Evolutionary conservation across 208 protist species (phyloP), one percentile per base, ranked within the genome.

Genomic region (Trypanosoma cruzi): DNA sequence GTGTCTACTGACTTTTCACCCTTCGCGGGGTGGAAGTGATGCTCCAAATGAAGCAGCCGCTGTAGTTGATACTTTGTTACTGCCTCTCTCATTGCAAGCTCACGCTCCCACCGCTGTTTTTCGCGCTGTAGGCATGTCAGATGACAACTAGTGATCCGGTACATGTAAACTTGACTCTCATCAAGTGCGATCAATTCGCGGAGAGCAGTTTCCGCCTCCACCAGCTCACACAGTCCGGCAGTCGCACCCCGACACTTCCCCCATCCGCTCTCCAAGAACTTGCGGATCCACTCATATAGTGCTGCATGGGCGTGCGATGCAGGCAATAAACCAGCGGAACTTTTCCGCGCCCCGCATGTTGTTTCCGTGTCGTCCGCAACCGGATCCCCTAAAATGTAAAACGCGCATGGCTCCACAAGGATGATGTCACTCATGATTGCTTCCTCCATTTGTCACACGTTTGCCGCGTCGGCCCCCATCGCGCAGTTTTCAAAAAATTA

Each of bases 201-300:
- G 28, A 60, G 40, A 24, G 24, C 26, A 11, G 53, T 37, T 40
- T 69, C 64, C 16, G 32, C 5, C 3, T 61, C 37, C 22, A 42
- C 28, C 14, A 69, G 20, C 16, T 69, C 52, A 4, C n/a, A 14
- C 20, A 44, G 8, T 14, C 11, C 8, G 40, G 1, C 18, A 2
- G 0, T 24, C 20, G 56, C 34, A 20, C 44, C 18, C 2, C 7
- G 40, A 18, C 11, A 10, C 4, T 28, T 24, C 7, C 1, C 24
- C 31, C 46, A 56, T 29, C 24, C 26, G 2, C 24, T 7, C 44
- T 67, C 62, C 29, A 44, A 22, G 24, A 57, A 67, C n/a, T 24
- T 49, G 11, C 48, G 62, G 62, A 67, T 67, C 62, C 48, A 67
- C 18, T 67, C 62, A 53, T 67, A 67, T 2, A 67, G 62, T 5